Base-by-base conservation (phyloP, 345 rosid genomes). In the Bruguiera sexangula region DNA sequence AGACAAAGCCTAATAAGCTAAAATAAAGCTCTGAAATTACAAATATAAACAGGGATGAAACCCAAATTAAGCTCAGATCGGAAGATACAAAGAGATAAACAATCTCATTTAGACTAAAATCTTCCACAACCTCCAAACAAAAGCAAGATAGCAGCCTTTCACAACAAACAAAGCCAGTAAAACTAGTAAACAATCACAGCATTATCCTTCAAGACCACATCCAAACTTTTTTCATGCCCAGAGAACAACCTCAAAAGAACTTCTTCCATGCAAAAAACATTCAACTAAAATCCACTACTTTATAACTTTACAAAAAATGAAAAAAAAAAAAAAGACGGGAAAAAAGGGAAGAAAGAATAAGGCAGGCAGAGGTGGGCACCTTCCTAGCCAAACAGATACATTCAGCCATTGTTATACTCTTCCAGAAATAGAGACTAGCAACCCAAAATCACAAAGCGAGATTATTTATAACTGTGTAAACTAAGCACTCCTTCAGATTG, bases 391-490 rank as follows among this genome's bases (percentile, higher is more conserved):
- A 65, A 75, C 63, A 87, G 70, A 89, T 77, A 72, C 75, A 87
- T 67, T 85, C 93, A 15, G 91, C 93, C 97, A 91, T 91, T 77
- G 82, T 60, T 65, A 74, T 53, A 36, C 37, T 69, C 29, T 67
- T 75, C 73, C 76, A 73, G 85, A 58, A 78, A 76, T 74, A 16
- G 8, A 22, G 24, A 52, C 19, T 21, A 20, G 21, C 27, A 39
- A 24, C 30, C 22, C 4, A n/a, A 51, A 63, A 13, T 26, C 29
- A 52, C 36, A 0, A 5, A 62, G 50, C 31, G 6, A n/a, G 8
- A 43, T 43, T 43, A 43, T 24, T 24, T 27, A 56, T 27, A 24
- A 56, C 30, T 8, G 29, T 27, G 15, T 8, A 24, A 6, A 20
- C 39, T 6, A 20, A 63, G 15, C n/a, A 16, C 22, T 60, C 3